phyloP scores from a whole-genome alignment of 2,329 filamentous ascomycete species.

The Aspergillus fructus region DNA sequence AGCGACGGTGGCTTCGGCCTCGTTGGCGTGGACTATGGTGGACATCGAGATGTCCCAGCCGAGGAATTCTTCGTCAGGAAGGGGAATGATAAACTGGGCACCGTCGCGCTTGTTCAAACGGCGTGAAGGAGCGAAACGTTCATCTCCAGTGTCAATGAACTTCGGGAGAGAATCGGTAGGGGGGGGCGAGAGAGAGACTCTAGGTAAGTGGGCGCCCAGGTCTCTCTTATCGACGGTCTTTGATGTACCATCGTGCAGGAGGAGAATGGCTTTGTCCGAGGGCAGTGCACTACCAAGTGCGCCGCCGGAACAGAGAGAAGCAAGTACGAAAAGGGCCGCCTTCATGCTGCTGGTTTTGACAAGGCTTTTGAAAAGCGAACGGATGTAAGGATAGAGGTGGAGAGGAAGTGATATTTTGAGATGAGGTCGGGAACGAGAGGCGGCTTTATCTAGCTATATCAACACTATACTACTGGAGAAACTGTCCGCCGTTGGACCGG shows the following conservation, averaged over 20 bases:
- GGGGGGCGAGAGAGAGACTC: neutral
- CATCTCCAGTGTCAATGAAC: neutral
- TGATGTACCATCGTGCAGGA: conserved; percentile 13
- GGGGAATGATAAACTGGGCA: conserved; percentile 15
- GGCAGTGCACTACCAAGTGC: neutral
- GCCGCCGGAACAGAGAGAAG: neutral
- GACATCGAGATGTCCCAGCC: conserved; percentile 22
- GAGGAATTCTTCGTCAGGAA: conserved; percentile 18
- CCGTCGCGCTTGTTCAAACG: conserved; percentile 1
- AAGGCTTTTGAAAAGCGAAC: too few species aligned
- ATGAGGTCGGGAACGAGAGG: too few species aligned
- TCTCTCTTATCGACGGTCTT: conserved; percentile 15
- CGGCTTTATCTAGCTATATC: too few species aligned
- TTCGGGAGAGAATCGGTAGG: neutral
- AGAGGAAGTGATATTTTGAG: too few species aligned
- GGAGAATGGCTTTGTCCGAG: conserved; percentile 9
- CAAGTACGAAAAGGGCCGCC: neutral
- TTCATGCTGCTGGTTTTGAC: neutral
- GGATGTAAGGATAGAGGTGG: too few species aligned
- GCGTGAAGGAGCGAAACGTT: neutral
- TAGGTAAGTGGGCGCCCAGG: conserved; percentile 8
- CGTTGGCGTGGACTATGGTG: conserved; percentile 17
- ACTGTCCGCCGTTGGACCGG: too few species aligned
- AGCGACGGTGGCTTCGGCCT: conserved; percentile 14
- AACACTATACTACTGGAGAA: too few species aligned